Evolutionary conservation across 495 filamentous ascomycete genomes (phyloP).

Genomic region (Neurospora sp.): DNA sequence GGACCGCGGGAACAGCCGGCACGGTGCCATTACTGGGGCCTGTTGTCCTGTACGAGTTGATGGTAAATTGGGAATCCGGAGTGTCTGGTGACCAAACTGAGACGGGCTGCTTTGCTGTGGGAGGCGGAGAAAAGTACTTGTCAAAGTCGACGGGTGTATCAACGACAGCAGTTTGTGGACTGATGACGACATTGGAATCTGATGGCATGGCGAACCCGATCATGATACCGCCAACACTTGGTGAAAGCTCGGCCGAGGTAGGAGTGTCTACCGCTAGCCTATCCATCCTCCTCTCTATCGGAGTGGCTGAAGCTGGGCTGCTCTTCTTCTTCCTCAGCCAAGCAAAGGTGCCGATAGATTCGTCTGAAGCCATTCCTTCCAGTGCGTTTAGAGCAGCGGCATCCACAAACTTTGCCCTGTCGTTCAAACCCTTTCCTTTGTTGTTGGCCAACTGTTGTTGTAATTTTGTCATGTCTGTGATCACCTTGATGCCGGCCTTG

Average conservation of each 20-base stretch:
- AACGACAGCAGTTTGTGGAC: slow-evolving; percentile 40
- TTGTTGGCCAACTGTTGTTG: slow-evolving; percentile 12
- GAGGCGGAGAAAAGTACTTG: slow-evolving; percentile 21
- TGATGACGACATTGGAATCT: slow-evolving; percentile 42
- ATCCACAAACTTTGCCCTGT: slow-evolving; percentile 35
- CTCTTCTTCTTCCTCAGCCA: slow-evolving; percentile 32
- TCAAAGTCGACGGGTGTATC: slow-evolving; percentile 28
- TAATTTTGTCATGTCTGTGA: slow-evolving; percentile 44
- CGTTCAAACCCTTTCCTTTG: background rate
- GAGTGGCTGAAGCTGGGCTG: background rate
- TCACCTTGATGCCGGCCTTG: slow-evolving; percentile 53
- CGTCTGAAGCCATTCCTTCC: slow-evolving; percentile 30
- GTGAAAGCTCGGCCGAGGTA: slow-evolving; percentile 51
- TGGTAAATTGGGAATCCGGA: slow-evolving; percentile 7
- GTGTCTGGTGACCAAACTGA: slow-evolving; percentile 53
- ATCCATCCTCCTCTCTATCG: slow-evolving; percentile 18
- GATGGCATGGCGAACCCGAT: slow-evolving; percentile 68
- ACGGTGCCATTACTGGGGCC: background rate
- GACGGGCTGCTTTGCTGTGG: slow-evolving; percentile 42
- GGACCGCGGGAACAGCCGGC: slow-evolving; percentile 4
- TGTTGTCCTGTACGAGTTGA: background rate
- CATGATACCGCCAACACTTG: slow-evolving; percentile 62
- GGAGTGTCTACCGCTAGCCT: slow-evolving; percentile 11
- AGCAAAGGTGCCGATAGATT: slow-evolving; percentile 31
- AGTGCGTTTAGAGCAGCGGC: slow-evolving; percentile 40